Conservation (phyloP, 2,329 filamentous ascomycete species). For the Aspergillus brasiliensis region DNA sequence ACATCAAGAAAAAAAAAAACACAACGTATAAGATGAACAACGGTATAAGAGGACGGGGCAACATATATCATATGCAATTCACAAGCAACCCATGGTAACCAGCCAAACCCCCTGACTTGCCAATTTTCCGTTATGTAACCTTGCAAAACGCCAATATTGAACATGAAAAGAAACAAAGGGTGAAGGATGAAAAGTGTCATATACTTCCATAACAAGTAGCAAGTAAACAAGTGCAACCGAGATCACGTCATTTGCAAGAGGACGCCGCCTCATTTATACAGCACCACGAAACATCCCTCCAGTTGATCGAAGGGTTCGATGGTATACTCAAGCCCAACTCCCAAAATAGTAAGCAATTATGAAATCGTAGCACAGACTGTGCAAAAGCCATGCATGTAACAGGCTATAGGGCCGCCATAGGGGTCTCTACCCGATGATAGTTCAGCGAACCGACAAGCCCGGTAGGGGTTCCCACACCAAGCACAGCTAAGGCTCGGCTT, state of each 20-base stretch:
- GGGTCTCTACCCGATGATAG: background rate
- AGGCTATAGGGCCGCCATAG: conserved; percentile 1
- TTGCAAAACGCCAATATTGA: conserved; percentile 28
- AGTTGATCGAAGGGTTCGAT: conserved; percentile 1
- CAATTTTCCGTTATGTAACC: conserved; percentile 24
- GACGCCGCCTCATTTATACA: conserved; percentile 25
- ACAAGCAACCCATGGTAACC: conserved; percentile 20
- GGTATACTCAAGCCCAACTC: conserved; percentile 9
- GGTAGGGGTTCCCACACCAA: background rate
- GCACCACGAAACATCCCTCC: conserved; percentile 8
- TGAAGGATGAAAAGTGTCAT: conserved; percentile 18
- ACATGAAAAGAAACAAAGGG: conserved; percentile 18
- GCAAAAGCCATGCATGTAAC: conserved; percentile 12
- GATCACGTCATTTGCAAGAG: conserved; percentile 21
- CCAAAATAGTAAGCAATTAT: conserved; percentile 3
- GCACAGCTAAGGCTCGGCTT: background rate
- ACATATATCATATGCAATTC: conserved; percentile 25
- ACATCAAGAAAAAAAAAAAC: background rate
- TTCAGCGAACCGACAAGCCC: background rate
- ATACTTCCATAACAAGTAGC: conserved; percentile 20
- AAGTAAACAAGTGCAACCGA: conserved; percentile 14
- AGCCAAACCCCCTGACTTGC: conserved; percentile 20
- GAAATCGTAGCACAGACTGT: conserved; percentile 15
- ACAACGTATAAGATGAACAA: conserved; percentile 10
- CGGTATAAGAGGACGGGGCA: conserved; percentile 13